Evolutionary conservation across 2,329 filamentous ascomycete genomes (phyloP).

Genomic region (Alternaria sp.): DNA sequence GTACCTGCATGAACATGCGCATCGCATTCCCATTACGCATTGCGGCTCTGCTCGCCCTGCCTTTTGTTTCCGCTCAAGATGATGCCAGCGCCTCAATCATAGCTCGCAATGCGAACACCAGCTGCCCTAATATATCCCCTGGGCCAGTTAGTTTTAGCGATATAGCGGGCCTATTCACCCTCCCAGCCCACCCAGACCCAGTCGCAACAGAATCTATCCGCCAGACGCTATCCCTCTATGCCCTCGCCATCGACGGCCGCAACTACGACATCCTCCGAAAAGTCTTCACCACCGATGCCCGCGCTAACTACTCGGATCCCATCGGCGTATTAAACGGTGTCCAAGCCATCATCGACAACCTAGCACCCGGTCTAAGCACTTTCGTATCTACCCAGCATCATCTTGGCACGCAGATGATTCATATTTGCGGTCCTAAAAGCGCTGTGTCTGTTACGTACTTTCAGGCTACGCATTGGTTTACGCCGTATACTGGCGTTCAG

Average conservation of each 20-base stretch:
- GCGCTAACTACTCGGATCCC: not conserved
- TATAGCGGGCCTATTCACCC: not conserved
- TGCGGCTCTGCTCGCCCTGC: not conserved
- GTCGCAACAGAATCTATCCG: not conserved
- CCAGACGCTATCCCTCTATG: not conserved
- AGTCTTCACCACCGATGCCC: not conserved
- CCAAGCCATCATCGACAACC: not conserved
- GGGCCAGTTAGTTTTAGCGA: not conserved
- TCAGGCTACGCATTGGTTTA: not conserved
- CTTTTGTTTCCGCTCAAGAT: not conserved
- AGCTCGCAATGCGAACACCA: not conserved
- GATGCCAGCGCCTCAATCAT: not conserved
- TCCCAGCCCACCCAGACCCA: not conserved
- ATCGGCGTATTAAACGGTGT: not conserved
- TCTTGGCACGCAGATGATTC: not conserved
- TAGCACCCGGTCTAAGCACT: not conserved
- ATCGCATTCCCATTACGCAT: not conserved
- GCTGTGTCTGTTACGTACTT: not conserved
- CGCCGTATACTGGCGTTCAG: not conserved
- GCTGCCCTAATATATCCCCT: not conserved
- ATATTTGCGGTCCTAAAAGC: not conserved
- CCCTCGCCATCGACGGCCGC: not conserved
- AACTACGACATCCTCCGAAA: not conserved
- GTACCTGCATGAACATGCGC: not conserved
- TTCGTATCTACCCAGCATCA: not conserved